Evolutionary conservation across 2,329 filamentous ascomycete species (phyloP).

Genomic region (Coniella lustricola): DNA sequence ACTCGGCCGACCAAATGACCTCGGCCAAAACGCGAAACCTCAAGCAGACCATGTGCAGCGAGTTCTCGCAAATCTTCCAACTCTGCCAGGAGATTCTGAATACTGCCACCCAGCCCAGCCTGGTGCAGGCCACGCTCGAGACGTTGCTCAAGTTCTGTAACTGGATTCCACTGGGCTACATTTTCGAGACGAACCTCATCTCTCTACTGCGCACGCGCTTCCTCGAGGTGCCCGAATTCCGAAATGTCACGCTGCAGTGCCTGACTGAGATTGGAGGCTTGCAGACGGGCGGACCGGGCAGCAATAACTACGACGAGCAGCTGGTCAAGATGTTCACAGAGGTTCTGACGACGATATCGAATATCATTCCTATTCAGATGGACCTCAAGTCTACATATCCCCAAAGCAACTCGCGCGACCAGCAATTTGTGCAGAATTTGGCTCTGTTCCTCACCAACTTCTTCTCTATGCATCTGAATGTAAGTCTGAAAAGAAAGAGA

Average conservation of each 20-base stretch:
- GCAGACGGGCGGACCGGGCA: constrained; percentile 67
- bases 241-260: constrained; percentile 93
- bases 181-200: constrained; percentile 96
- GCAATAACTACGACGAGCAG: constrained; percentile 84
- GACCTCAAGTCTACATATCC: constrained; percentile 90
- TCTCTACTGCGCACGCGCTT: constrained; percentile 90
- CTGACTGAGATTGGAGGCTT: constrained; percentile 94
- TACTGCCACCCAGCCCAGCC: constrained; percentile 73
- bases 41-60: constrained; percentile 97
- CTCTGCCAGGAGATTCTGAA: constrained; percentile 92
- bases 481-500: constrained; percentile 36
- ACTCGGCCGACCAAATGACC: constrained; percentile 99
- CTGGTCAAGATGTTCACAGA: constrained; percentile 98
- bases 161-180: constrained; percentile 98
- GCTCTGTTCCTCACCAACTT: constrained; percentile 96
- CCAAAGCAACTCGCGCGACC: constrained; percentile 83
- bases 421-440: constrained; percentile 96
- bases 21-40: constrained; percentile 92
- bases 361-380: constrained; percentile 83
- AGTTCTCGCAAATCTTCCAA: constrained; percentile 98
- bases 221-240: constrained; percentile 87
- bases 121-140: constrained; percentile 95
- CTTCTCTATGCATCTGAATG: constrained; percentile 85
- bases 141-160: constrained; percentile 94
- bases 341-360: constrained; percentile 84